Evolutionary conservation across 1,284 basidiomycete species (phyloP).

Genomic region (Peniophora sp.): DNA sequence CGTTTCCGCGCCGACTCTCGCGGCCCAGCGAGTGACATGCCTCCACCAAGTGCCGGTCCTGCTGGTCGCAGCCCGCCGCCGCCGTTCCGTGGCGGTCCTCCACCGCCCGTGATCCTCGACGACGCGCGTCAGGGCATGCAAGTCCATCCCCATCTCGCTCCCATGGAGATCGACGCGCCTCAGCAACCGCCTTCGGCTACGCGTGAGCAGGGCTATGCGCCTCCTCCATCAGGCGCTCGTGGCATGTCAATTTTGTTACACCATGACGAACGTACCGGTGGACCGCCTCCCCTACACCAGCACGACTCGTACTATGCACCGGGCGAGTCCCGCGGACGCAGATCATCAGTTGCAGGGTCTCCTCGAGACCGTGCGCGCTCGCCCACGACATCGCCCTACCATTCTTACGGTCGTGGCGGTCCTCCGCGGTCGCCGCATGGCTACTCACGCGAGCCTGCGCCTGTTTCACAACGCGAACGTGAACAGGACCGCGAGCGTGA

Average conservation of each 20-base stretch:
- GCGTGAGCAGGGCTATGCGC: conserved; percentile 31
- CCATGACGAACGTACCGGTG: conserved; percentile 1
- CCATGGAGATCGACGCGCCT: conserved; percentile 79
- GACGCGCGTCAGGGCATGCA: conserved; percentile 50
- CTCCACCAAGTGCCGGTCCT: conserved; percentile 46
- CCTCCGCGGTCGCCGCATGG: conserved; percentile 50
- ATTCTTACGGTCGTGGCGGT: conserved; percentile 30
- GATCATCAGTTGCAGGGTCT: conserved; percentile 42
- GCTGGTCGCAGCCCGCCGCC: conserved; percentile 46
- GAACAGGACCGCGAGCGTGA: conserved; percentile 31
- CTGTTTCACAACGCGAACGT: conserved; percentile 32
- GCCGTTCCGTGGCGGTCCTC: conserved; percentile 71
- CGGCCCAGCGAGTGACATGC: conserved; percentile 52
- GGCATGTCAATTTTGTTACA: conserved; percentile 54
- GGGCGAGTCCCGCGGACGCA: conserved; percentile 26
- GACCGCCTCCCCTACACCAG: conserved; percentile 25
- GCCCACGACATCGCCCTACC: conserved; percentile 35
- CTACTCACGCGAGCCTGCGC: conserved; percentile 37
- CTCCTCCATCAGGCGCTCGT: conserved; percentile 27
- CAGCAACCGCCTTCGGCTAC: conserved; percentile 25
- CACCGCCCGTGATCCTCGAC: conserved; percentile 69
- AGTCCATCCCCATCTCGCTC: conserved; percentile 67
- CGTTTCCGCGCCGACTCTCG: conserved; percentile 60
- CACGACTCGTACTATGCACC: conserved; percentile 39
- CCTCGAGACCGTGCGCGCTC: conserved; percentile 43